Evolutionary conservation across 169 alveolate species (phyloP), one percentile per base, ranked within the genome.

Genomic region (Pseudocohnilembus persalinus): DNA sequence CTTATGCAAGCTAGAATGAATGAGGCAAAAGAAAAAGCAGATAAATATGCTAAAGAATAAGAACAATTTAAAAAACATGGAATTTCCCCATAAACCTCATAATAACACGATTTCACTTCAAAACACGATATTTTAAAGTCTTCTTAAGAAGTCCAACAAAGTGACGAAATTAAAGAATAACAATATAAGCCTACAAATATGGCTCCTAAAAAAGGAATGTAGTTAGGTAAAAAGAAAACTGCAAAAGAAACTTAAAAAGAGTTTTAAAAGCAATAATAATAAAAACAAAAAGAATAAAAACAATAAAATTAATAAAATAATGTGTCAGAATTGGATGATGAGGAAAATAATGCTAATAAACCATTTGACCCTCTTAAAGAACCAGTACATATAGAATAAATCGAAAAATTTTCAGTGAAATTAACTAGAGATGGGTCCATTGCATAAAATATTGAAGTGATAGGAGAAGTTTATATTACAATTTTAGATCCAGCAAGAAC

Each of bases 21-120:
- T n/a, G 96, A 92, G 72, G 92, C 92, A 0, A 86, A 85, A 77
- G 96, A 92, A 72, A 76, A 72, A 25, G 93, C 94, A 30, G 90
- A 92, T 34, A 92, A 91, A 83, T 83, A 88, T 73, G 87, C 90
- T 68, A 76, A 81, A 81, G 96, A 92, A 82, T 86, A 90, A 26
- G 89, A 77, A 24, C 90, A 88, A 78, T 88, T 88, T 76, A 88
- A 84, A 81, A 68, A 82, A 35, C 91, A 88, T 28, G 90, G 84
- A 73, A 82, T 72, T 25, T 81, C 30, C 73, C 28, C 31, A 80
- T 78, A n/a, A n/a, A n/a, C n/a, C n/a, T n/a, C n/a, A 31, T 33
- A 24, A 33, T 63, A 73, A 78, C 28, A 64, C 63, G 29, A 79
- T 74, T 65, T 31, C 24, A 80, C 35, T 30, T 33, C 80, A 29